Evolutionary conservation across 805 yeast species (phyloP), one percentile per base, ranked within the genome.

Genomic region (Wickerhamomyces canadensis): DNA sequence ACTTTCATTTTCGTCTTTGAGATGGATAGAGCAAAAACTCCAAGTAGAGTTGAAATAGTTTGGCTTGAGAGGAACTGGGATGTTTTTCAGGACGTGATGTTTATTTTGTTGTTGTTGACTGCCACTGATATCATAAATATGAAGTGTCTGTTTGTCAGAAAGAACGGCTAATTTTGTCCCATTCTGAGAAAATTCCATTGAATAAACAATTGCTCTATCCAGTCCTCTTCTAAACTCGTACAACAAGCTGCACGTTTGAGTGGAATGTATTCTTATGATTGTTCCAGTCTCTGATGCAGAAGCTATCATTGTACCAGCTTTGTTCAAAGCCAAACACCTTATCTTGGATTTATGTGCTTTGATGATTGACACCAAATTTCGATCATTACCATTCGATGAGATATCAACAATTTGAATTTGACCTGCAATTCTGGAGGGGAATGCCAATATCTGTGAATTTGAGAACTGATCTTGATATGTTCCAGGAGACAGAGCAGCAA

Each of bases 161-260:
- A 93, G 64, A 6, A 87, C 88, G 0, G 97, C 96, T 34, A 93
- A 65, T 50, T 78, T 75, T 10, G 77, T 60, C 33, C 87, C 89
- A 47, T 78, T 72, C 8, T 84, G 88, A 5, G 91, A 81, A 56
- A 91, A 88, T 37, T 78, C 78, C 81, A 93, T 80, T 7, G 93
- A 81, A 28, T 83, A 84, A 7, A 93, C 74, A 14, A 70, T 67
- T 1, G 96, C 97, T 36, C 80, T 72, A 58, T 93, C 98, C 16
- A 89, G 57, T 0, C 98, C 98, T 35, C 98, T 68, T 48, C 98
- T 68, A 52, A 89, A 89, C 56, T 87, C 96, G 52, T 73, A 81
- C n/a, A 86, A 51, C 35, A 86, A 63, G 1, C 82, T 70, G 19
- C 94, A 82, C 24, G 74, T 77, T 35, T 68, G 67, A 1, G 87